phyloP scores from a whole-genome alignment of 108 stramenopile genomes.

The Epithemia pelagica region DNA sequence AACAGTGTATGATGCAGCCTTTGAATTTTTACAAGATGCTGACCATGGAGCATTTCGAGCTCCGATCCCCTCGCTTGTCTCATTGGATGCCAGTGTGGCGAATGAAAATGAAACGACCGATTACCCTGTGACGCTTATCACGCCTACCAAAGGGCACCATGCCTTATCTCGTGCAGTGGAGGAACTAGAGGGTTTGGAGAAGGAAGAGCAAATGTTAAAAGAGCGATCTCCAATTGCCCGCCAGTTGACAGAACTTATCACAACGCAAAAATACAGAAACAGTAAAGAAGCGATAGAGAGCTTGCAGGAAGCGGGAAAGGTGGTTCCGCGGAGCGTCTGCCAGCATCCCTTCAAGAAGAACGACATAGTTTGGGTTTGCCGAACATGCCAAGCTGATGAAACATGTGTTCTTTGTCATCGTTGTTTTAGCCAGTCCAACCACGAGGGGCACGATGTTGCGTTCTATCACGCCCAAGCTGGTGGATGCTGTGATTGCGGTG shows the following conservation, averaged over 20 bases:
- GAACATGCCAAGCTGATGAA: conserved; percentile 92
- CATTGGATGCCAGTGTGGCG: not conserved
- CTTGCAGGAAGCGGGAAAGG: conserved; percentile 28
- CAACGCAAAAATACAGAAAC: not conserved
- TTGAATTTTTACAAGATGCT: not conserved
- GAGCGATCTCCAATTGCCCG: not conserved
- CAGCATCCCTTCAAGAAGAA: conserved; percentile 87
- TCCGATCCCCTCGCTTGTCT: not conserved
- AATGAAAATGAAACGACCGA: not conserved
- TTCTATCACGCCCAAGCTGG: conserved; percentile 95
- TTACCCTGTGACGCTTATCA: conserved; percentile 14
- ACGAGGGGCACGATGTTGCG: conserved; percentile 93
- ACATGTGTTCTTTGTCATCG: conserved; percentile 95
- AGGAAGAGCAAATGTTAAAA: conserved; percentile 10
- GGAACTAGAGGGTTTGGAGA: conserved; percentile 41
- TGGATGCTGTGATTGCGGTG: conserved; percentile 98
- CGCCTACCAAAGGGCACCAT: conserved; percentile 30
- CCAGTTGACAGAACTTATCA: conserved; percentile 4
- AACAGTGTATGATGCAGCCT: conserved; percentile 5
- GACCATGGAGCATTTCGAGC: not conserved
- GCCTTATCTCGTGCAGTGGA: conserved; percentile 24
- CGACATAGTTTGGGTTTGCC: conserved; percentile 99
- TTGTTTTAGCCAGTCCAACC: conserved; percentile 83
- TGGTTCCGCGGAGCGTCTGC: conserved; percentile 70
- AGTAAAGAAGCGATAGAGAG: not conserved